Evolutionary conservation across 192 early-diverging fungal genomes (phyloP).

Genomic region (Coemansia sp.): DNA sequence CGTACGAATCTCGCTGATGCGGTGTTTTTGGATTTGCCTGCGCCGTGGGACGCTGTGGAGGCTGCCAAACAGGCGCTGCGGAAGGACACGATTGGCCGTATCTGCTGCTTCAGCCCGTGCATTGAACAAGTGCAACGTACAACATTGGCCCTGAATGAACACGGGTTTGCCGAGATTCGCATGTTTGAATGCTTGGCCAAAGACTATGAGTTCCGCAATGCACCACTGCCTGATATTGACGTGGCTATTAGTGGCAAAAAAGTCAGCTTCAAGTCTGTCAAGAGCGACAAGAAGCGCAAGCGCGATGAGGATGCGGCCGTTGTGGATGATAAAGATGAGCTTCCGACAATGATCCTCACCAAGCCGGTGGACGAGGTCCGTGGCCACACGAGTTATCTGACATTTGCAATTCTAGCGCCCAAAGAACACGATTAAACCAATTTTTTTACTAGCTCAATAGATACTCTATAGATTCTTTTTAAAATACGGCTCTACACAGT

Average conservation of each 20-base stretch:
- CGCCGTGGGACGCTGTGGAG: slow-evolving; percentile 91
- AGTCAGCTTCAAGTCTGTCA: slow-evolving; percentile 31
- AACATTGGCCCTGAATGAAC: slow-evolving; percentile 69
- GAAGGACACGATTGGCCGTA: slow-evolving; percentile 73
- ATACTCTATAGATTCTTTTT: not conserved
- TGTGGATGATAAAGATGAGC: not conserved
- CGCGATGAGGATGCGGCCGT: slow-evolving; percentile 3
- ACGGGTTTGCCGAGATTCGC: slow-evolving; percentile 85
- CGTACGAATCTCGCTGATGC: slow-evolving; percentile 71
- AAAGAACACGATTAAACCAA: slow-evolving; percentile 1
- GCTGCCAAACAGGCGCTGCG: slow-evolving; percentile 85
- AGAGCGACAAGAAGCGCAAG: slow-evolving; percentile 46
- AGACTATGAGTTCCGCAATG: slow-evolving; percentile 68
- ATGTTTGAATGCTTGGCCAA: slow-evolving; percentile 95
- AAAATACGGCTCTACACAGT: slow-evolving; percentile 30
- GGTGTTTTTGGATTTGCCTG: slow-evolving; percentile 94
- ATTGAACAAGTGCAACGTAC: slow-evolving; percentile 93
- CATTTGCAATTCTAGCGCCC: slow-evolving; percentile 71
- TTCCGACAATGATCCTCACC: slow-evolving; percentile 57
- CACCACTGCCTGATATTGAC: slow-evolving; percentile 64
- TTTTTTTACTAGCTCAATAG: no score
- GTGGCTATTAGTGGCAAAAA: slow-evolving; percentile 58
- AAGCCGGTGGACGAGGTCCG: slow-evolving; percentile 60
- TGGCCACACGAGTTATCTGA: slow-evolving; percentile 94
- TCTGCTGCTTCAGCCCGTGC: slow-evolving; percentile 95